Evolutionary conservation across 1,284 basidiomycete species (phyloP).

Genomic region (Kwoniella shivajii): DNA sequence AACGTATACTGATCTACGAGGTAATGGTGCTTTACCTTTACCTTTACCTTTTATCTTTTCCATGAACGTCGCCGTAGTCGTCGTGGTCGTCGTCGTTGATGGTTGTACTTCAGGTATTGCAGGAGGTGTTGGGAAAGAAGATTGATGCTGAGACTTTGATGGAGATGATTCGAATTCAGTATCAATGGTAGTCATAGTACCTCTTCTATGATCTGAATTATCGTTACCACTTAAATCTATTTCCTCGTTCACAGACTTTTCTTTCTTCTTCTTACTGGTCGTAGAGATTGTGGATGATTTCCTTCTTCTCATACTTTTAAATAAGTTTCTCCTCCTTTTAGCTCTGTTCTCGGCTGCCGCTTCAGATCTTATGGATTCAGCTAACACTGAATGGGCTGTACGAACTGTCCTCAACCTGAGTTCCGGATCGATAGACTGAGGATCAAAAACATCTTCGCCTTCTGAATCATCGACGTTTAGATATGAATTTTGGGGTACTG

Average conservation of each 20-base stretch:
- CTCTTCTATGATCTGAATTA: neutral
- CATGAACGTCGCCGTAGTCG: neutral
- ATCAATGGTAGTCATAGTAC: slow-evolving; percentile 3
- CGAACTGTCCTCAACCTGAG: slow-evolving; percentile 81
- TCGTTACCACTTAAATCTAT: neutral
- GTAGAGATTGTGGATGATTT: slow-evolving; percentile 19
- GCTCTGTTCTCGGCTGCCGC: slow-evolving; percentile 66
- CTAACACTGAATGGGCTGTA: slow-evolving; percentile 83
- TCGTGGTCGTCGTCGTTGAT: neutral
- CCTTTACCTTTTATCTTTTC: slow-evolving; percentile 21
- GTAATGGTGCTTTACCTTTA: slow-evolving; percentile 15
- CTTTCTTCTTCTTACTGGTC: slow-evolving; percentile 16
- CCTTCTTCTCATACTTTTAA: slow-evolving; percentile 61
- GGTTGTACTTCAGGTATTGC: neutral
- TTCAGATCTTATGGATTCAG: slow-evolving; percentile 79
- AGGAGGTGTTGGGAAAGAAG: neutral
- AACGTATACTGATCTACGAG: slow-evolving; percentile 75
- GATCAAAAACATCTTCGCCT: slow-evolving; percentile 39
- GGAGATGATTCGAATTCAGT: neutral
- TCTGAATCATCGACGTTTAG: slow-evolving; percentile 17
- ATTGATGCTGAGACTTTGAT: neutral
- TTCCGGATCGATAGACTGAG: slow-evolving; percentile 71
- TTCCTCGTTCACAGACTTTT: slow-evolving; percentile 5
- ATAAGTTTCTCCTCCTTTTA: slow-evolving; percentile 53
- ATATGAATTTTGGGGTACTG: slow-evolving; percentile 5